Percentiles rank a stretch among this genome's conserved stretches.
phyloP scores from a whole-genome alignment of 306 rosid species.

The Prunus campanulata region DNA sequence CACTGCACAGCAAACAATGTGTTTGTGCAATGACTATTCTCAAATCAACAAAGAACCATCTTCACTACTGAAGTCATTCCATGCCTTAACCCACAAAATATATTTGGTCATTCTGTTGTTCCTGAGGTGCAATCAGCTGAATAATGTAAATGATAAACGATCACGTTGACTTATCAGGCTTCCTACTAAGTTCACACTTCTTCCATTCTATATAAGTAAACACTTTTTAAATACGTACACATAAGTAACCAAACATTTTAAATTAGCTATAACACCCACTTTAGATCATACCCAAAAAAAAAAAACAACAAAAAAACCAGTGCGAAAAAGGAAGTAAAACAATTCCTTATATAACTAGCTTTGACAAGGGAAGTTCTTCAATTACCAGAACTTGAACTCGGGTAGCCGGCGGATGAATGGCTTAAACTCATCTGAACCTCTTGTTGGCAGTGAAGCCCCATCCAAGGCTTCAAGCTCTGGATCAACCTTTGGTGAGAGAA shows the following conservation, averaged over 20 bases:
- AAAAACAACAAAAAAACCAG: background rate
- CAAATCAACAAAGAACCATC: constrained; percentile 6
- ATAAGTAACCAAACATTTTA: background rate
- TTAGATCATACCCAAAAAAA: background rate
- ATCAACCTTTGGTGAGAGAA: constrained; percentile 64
- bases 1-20: background rate
- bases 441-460: constrained; percentile 64
- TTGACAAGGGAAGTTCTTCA: background rate
- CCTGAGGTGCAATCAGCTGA: constrained; percentile 6
- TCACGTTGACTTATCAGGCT: background rate
- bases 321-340: background rate
- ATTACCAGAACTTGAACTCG: constrained; percentile 76
- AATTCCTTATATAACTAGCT: background rate
- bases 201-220: background rate
- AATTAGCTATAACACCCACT: background rate
- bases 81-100: background rate
- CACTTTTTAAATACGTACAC: background rate
- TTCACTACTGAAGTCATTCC: background rate
- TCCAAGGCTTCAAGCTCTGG: constrained; percentile 61
- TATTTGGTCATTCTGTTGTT: background rate
- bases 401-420: constrained; percentile 78
- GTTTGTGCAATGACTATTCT: background rate
- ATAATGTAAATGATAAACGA: background rate
- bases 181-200: background rate
- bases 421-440: constrained; percentile 62